Conservation (phyloP, 768 basidiomycete genomes). For the Tricholoma matsutake region DNA sequence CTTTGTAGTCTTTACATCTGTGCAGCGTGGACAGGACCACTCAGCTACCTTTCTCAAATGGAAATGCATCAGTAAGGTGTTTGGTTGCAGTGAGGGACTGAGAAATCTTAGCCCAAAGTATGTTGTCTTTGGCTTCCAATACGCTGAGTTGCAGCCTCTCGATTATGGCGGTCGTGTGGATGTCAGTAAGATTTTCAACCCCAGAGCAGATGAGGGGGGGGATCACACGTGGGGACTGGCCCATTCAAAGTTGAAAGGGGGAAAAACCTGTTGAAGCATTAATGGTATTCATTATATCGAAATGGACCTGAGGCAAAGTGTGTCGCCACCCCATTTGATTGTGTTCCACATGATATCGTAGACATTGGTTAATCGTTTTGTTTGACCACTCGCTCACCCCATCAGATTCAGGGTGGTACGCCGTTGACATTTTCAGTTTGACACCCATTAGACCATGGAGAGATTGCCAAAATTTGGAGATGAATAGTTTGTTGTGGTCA, state of each 20-base stretch:
- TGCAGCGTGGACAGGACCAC: constrained; percentile 30
- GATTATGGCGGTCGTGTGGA: background rate
- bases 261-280: constrained; percentile 22
- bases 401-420: constrained; percentile 37
- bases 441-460: constrained; percentile 1
- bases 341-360: constrained; percentile 24
- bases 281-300: constrained; percentile 20
- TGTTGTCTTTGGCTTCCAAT: background rate
- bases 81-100: background rate
- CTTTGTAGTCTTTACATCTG: constrained; percentile 18
- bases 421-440: constrained; percentile 25
- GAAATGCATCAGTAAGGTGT: background rate
- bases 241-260: constrained; percentile 28
- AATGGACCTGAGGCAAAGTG: constrained; percentile 22
- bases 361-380: constrained; percentile 27
- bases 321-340: constrained; percentile 32
- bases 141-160: background rate
- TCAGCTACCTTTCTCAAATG: constrained; percentile 10
- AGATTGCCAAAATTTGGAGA: constrained; percentile 24
- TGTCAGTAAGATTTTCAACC: background rate
- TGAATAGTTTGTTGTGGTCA: too few relatives aligned
- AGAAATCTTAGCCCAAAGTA: background rate
- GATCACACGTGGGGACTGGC: constrained; percentile 5
- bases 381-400: constrained; percentile 30
- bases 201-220: background rate